Conservation (phyloP, 1,139 yeast species). For the Nakaseomyces sp. region DNA sequence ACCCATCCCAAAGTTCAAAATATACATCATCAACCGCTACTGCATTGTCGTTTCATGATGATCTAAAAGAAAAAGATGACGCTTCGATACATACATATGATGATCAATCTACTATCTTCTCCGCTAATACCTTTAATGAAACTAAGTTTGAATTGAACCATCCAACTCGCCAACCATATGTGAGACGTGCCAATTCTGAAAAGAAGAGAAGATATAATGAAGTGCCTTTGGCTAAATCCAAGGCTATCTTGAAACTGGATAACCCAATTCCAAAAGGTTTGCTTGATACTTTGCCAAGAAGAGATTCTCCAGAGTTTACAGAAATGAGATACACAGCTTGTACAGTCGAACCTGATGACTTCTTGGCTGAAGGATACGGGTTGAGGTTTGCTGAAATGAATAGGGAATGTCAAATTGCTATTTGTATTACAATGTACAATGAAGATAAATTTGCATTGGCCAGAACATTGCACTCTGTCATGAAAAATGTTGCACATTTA, state of each 20-base stretch:
- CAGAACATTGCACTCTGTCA: constrained; percentile 86
- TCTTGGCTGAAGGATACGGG: constrained; percentile 70
- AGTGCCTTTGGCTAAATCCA: constrained; percentile 39
- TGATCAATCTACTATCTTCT: constrained; percentile 28
- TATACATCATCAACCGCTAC: constrained; percentile 25
- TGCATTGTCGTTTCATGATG: constrained; percentile 20
- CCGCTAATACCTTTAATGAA: constrained; percentile 34
- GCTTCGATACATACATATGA: constrained; percentile 22
- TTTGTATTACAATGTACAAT: constrained; percentile 93
- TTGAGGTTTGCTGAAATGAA: constrained; percentile 75
- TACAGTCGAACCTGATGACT: constrained; percentile 81
- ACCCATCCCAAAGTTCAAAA: constrained; percentile 19
- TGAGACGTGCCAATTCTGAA: constrained; percentile 46
- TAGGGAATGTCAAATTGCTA: constrained; percentile 80
- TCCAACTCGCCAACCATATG: constrained; percentile 44
- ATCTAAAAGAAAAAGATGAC: constrained; percentile 20
- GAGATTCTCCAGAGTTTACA: constrained; percentile 85
- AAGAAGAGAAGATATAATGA: constrained; percentile 56
- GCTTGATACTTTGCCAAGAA: constrained; percentile 64
- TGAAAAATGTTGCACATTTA: constrained; percentile 82
- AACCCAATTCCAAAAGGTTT: constrained; percentile 89
- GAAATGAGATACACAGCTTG: constrained; percentile 94
- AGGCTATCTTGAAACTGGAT: constrained; percentile 70
- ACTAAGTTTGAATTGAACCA: constrained; percentile 31
- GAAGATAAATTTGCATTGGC: constrained; percentile 85